These are phyloP conservation scores for Hypoxylon sp. DNA, from an alignment of 2,329 filamentous ascomycete genomes.

Conservation along the genomic window DNA sequence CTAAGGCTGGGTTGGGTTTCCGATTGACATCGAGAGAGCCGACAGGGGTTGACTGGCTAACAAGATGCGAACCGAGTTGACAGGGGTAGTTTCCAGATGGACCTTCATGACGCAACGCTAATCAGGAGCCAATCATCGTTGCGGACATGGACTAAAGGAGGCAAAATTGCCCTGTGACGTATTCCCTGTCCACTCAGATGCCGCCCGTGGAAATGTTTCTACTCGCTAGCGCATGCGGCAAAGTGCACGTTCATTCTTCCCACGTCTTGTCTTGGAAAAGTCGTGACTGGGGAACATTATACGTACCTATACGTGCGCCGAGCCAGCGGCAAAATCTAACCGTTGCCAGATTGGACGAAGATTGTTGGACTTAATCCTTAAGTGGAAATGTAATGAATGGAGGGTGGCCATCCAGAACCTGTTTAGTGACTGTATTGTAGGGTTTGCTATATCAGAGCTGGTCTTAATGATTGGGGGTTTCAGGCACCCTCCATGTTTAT, in stretches of 20 bases:
- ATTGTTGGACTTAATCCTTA: constrained; percentile 26
- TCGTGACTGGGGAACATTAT: constrained; percentile 12
- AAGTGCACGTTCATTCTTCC: constrained; percentile 4
- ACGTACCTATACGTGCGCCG: constrained; percentile 33
- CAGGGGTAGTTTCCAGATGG: constrained; percentile 34
- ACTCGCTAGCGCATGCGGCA: constrained; percentile 1
- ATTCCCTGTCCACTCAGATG: constrained; percentile 32
- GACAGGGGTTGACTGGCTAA: constrained; percentile 22
- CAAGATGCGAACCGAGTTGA: constrained; percentile 38
- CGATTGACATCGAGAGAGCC: constrained; percentile 12
- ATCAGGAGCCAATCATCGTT: constrained; percentile 44
- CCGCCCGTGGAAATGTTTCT: constrained; percentile 10
- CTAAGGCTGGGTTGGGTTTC: constrained; percentile 10
- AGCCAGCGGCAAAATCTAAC: constrained; percentile 27
- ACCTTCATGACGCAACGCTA: constrained; percentile 41
- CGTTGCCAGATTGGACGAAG: constrained; percentile 17
- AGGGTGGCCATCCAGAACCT: constrained; percentile 5
- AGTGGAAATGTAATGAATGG: constrained; percentile 21
- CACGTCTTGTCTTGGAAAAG: constrained; percentile 22
- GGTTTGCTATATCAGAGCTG: constrained; percentile 21
- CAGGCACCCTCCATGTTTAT: constrained; percentile 1
- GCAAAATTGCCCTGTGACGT: constrained; percentile 42
- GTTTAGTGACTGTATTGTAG: constrained; percentile 8
- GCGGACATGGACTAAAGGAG: constrained; percentile 44
- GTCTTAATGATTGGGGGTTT: background rate